Evolutionary conservation across 257 asterid genomes (phyloP), one percentile per base, ranked within the genome.

Genomic region (Jacaranda copaia): DNA sequence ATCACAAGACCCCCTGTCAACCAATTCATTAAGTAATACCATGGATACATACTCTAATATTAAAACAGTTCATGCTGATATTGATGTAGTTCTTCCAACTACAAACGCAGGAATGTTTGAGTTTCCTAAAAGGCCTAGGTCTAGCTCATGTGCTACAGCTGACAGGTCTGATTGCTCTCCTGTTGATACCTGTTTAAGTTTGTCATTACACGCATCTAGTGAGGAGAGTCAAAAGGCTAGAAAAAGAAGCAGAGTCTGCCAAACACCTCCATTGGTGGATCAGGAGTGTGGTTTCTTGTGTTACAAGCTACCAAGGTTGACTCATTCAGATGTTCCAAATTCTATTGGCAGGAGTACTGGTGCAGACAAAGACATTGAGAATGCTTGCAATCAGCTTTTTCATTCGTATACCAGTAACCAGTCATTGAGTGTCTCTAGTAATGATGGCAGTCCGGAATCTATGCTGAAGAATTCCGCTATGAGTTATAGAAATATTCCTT

Each of bases 401-500:
- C 73, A 74, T 78, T 81, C 82, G 72, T 74, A 82, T 70, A 75
- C 85, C 14, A 76, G 78, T 56, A 77, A 72, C 68, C 80, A 78
- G 82, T 81, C 88, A 48, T 68, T 81, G 66, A 69, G 70, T 49
- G 61, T 75, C 79, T 81, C 85, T 56, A 51, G 72, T 56, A 79
- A 53, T 52, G 81, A 73, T 80, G 80, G 86, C 63, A 81, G 87
- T 79, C 92, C 96, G 5, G 96, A 84, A 58, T 87, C 86, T 73
- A 25, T 87, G 79, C 76, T 89, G 85, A 92, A 88, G 81, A 86
- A 80, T 81, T 92, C 95, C 1, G 93, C 95, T 15, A 68, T 77
- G 86, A 85, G 88, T 84, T 90, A 90, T 81, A 87, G 82, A 82
- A 78, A 87, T 63, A 90, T 88, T 53, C 97, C 97, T 48, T 90